Base-by-base conservation (phyloP, 257 asterid genomes). In the Solanum lycopersicoides region DNA sequence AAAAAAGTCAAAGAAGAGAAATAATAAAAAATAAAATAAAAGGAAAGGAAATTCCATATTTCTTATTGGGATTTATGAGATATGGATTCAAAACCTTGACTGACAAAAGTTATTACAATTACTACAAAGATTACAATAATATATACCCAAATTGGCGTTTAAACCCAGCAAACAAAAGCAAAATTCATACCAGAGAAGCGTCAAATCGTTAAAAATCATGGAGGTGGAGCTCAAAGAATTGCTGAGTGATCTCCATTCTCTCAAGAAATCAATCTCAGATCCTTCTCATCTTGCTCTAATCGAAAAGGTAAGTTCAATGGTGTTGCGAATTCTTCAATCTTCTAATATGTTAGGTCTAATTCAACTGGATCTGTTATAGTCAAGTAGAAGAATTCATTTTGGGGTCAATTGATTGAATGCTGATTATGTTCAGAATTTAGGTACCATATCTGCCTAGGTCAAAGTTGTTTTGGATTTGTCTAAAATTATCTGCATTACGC, bases 211-310 rank as follows among this genome's bases (percentile, higher is more conserved):
- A 34, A 44, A 28, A 45, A 79, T 80, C 68, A 95, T 95, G 98
- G 97, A 95, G 92, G 86, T 89, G 41, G 97, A 94, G 83, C 93
- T 95, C 66, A 91, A 92, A 91, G 88, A 88, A 82, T 86, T 95
- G 91, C 75, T 95, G 83, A 91, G 84, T 89, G 97, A 93, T 90
- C 95, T 95, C 72, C 90, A 88, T 28, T 83, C 87, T 76, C 94
- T 95, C 47, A 88, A 92, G 88, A 89, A 80, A 83, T 91, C 95
- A 50, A 73, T 92, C 82, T 85, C 71, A 20, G 95, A 95, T 91
- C 92, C 92, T 30, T 89, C 93, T 37, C 92, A 88, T 21, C 92
- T 88, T 63, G 87, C 75, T 77, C 87, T 89, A 66, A 66, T 94
- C 73, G 91, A 91, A 63, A 92, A 90, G 93, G 98, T 95, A 9